Evolutionary conservation across 768 basidiomycete genomes (phyloP).

Genomic region (Termitomyces sp.): DNA sequence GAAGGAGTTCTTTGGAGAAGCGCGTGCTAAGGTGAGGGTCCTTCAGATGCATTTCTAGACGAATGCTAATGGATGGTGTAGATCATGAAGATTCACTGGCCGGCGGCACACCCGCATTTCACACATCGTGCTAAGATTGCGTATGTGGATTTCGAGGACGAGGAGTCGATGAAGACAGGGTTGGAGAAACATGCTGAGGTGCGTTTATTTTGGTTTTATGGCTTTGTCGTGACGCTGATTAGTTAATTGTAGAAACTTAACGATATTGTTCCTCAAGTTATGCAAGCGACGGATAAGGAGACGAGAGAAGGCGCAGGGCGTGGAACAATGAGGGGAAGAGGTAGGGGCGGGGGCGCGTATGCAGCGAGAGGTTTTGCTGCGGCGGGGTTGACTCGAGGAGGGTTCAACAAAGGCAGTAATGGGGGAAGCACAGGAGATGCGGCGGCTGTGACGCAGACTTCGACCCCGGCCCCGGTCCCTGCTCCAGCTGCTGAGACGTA

Average conservation of each 20-base stretch:
- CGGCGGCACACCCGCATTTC: constrained; percentile 27
- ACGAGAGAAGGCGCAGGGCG: constrained; percentile 19
- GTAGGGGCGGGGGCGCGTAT: constrained; percentile 52
- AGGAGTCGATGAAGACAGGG: constrained; percentile 78
- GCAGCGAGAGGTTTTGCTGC: constrained; percentile 63
- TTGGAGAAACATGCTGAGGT: constrained; percentile 74
- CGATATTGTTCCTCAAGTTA: constrained; percentile 59
- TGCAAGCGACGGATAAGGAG: constrained; percentile 61
- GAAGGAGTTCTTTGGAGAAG: constrained; percentile 71
- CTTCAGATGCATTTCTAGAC: neutral
- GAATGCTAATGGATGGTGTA: constrained; percentile 16
- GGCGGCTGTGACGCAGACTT: neutral
- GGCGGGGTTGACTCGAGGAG: constrained; percentile 55
- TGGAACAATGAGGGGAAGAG: constrained; percentile 38
- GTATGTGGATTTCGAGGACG: constrained; percentile 88
- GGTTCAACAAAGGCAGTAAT: constrained; percentile 4
- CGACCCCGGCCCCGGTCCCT: neutral
- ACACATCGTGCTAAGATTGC: constrained; percentile 54
- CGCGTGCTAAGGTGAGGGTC: constrained; percentile 55
- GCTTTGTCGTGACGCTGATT: constrained; percentile 7
- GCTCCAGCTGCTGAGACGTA: neutral
- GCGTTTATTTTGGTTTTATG: constrained; percentile 14
- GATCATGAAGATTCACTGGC: constrained; percentile 68
- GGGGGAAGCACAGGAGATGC: constrained; percentile 5
- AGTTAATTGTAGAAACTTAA: constrained; percentile 53